These are phyloP conservation scores for Suillus weaverae DNA, from an alignment of 768 basidiomycete genomes.

Conservation along the genomic window DNA sequence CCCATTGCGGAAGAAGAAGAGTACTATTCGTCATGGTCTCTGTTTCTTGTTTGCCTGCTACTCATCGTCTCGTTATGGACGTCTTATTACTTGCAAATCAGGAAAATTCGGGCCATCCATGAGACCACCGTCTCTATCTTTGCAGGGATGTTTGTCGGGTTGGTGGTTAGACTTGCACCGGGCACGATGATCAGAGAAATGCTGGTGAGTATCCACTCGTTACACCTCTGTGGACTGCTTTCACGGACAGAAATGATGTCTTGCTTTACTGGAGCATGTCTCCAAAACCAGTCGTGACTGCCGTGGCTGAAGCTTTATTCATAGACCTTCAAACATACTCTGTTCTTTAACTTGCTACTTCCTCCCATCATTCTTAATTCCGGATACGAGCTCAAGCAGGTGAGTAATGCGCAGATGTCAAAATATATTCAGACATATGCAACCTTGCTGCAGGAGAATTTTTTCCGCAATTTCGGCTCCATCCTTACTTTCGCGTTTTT, in stretches of 20 bases:
- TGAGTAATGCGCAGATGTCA: slow-evolving; percentile 30
- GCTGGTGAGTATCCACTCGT: slow-evolving; percentile 67
- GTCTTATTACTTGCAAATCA: slow-evolving; percentile 97
- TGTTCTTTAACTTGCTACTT: slow-evolving; percentile 97
- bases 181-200: slow-evolving; percentile 96
- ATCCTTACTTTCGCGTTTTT: slow-evolving; percentile 92
- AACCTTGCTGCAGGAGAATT: slow-evolving; percentile 72
- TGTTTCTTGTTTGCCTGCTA: slow-evolving; percentile 88
- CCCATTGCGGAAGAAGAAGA: slow-evolving; percentile 75
- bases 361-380: slow-evolving; percentile 98
- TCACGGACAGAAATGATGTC: too few relatives aligned
- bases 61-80: slow-evolving; percentile 94
- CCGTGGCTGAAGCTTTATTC: slow-evolving; percentile 7
- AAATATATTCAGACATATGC: neutral
- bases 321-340: slow-evolving; percentile 93
- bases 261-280: neutral
- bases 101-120: slow-evolving; percentile 91
- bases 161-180: slow-evolving; percentile 86
- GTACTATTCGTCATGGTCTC: slow-evolving; percentile 91
- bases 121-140: slow-evolving; percentile 95
- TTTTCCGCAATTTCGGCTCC: slow-evolving; percentile 97
- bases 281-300: neutral
- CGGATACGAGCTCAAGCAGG: slow-evolving; percentile 97
- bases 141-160: slow-evolving; percentile 94
- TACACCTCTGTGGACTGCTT: neutral